phyloP scores from a whole-genome alignment of 2,329 filamentous ascomycete genomes.

The Phyllosticta capitalensis region DNA sequence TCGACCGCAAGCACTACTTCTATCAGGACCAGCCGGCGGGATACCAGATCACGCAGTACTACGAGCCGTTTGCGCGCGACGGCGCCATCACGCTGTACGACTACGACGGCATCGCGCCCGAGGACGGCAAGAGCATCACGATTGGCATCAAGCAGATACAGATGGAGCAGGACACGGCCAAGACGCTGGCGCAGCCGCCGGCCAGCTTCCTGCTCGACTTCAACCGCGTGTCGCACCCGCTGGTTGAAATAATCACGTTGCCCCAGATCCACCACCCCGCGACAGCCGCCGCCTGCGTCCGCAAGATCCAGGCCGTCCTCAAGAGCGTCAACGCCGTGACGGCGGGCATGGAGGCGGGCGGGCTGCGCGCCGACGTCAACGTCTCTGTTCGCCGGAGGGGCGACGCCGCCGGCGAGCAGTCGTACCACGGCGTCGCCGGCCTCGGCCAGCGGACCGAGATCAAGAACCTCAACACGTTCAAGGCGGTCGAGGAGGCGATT shows the following conservation, averaged over 20 bases:
- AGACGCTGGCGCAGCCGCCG: constrained; percentile 71
- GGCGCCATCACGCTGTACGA: constrained; percentile 62
- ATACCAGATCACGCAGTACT: constrained; percentile 97
- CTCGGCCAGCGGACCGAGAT: constrained; percentile 90
- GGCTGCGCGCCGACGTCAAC: constrained; percentile 87
- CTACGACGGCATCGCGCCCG: constrained; percentile 68
- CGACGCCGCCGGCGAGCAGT: constrained; percentile 12
- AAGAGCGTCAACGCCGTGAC: constrained; percentile 76
- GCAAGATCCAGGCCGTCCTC: constrained; percentile 77
- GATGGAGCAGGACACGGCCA: constrained; percentile 96
- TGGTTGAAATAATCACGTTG: constrained; percentile 91
- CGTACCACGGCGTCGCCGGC: constrained; percentile 49
- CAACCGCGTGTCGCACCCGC: constrained; percentile 80
- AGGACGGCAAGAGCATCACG: constrained; percentile 59
- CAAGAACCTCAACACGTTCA: constrained; percentile 93
- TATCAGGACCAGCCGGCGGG: constrained; percentile 96
- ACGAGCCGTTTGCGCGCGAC: constrained; percentile 58
- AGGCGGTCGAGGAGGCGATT: constrained; percentile 89
- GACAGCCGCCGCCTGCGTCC: constrained; percentile 78
- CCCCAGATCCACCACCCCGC: constrained; percentile 80
- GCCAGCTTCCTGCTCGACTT: constrained; percentile 77
- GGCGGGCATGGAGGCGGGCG: constrained; percentile 86
- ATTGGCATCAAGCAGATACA: constrained; percentile 90
- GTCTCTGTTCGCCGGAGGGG: constrained; percentile 65
- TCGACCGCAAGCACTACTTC: constrained; percentile 98